A percentile compares a stretch with the other conserved stretches of the same genome.
Conservation (phyloP, 2,329 filamentous ascomycete species). For the Ophiostoma tasmaniense region DNA sequence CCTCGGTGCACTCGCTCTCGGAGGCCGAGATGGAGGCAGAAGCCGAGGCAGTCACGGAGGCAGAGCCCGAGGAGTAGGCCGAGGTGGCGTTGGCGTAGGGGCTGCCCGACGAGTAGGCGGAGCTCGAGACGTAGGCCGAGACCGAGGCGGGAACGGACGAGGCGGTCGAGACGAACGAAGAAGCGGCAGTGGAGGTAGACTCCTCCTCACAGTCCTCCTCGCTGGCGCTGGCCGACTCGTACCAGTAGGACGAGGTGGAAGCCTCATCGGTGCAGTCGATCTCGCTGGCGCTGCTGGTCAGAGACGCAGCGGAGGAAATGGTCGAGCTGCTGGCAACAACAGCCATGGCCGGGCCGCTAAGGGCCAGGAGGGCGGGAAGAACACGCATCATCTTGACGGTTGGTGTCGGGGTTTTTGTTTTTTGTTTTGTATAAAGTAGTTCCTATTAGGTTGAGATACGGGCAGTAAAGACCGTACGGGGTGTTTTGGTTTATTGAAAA, state of each 20-base stretch:
- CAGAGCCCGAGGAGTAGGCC: neutral
- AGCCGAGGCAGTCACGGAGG: neutral
- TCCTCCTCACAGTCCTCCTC: constrained; percentile 6
- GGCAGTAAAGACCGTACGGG: neutral
- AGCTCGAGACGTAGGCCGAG: neutral
- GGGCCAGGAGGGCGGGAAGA: constrained; percentile 3
- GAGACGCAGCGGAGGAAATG: neutral
- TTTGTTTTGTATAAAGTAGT: neutral
- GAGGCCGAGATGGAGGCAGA: neutral
- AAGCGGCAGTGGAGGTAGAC: neutral
- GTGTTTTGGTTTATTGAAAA: neutral
- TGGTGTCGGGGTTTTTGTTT: neutral
- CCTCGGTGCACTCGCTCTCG: neutral
- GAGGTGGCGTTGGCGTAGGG: constrained; percentile 1
- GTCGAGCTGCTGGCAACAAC: constrained; percentile 11
- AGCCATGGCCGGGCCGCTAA: constrained; percentile 6
- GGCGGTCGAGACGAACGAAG: neutral
- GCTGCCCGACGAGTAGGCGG: neutral
- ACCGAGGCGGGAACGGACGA: neutral
- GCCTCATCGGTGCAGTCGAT: constrained; percentile 16
- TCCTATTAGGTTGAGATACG: neutral
- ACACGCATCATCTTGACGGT: neutral
- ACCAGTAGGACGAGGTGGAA: constrained; percentile 19
- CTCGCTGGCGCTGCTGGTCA: constrained; percentile 17
- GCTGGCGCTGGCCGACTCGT: constrained; percentile 19